These are phyloP conservation scores for Suillus alpinus DNA, from an alignment of 768 basidiomycete species.

Conservation along the genomic window DNA sequence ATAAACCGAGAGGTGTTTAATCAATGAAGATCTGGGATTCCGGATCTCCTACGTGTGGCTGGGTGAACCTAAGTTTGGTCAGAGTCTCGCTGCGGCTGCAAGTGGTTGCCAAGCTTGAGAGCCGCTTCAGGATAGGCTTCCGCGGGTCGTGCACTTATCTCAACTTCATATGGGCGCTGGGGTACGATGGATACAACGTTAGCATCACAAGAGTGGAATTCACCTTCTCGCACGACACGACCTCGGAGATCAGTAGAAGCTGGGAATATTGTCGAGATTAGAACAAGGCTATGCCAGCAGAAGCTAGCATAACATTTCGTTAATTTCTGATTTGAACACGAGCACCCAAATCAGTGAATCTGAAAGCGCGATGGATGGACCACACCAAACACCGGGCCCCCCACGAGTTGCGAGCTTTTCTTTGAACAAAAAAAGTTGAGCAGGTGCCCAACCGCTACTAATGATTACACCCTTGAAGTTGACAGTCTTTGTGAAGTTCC, in stretches of 20 bases:
- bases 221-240: slow-evolving; percentile 7
- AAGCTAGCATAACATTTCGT: neutral
- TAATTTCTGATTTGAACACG: slow-evolving; percentile 13
- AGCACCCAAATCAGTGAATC: slow-evolving; percentile 6
- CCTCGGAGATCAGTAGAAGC: slow-evolving; percentile 9
- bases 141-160: neutral
- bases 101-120: too few species aligned
- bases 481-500: slow-evolving; percentile 9
- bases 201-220: neutral
- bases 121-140: too few species aligned
- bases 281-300: slow-evolving; percentile 30
- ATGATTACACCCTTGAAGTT: neutral
- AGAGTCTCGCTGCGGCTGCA: too few species aligned
- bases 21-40: too few species aligned
- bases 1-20: too few species aligned
- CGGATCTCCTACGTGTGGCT: too few species aligned
- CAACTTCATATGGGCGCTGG: neutral
- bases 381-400: neutral
- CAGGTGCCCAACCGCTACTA: slow-evolving; percentile 20
- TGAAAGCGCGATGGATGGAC: neutral
- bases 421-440: slow-evolving; percentile 13
- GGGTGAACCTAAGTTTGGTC: too few species aligned
- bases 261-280: slow-evolving; percentile 21
- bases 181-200: neutral
- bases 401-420: slow-evolving; percentile 14